Conservation (phyloP, 2,329 filamentous ascomycete genomes). For the Ophiostoma fasciatum region DNA sequence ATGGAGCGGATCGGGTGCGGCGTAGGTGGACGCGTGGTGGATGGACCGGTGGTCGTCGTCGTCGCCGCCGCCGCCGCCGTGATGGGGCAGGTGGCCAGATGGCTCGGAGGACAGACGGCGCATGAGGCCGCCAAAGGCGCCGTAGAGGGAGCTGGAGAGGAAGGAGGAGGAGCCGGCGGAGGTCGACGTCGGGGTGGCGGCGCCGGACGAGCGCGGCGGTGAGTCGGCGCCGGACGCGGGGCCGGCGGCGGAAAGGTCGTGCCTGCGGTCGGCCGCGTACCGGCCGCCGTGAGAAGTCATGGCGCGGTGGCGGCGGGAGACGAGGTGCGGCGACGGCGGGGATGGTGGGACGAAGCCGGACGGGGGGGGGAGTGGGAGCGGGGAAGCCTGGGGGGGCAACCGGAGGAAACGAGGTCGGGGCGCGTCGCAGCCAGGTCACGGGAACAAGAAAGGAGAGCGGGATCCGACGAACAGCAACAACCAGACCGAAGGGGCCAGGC, state of each 20-base stretch:
- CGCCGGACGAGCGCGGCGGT: conserved; percentile 6
- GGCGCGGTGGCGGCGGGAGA: too few relatives aligned
- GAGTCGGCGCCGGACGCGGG: conserved; percentile 1
- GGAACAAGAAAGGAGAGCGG: too few relatives aligned
- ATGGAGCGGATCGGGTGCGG: not conserved
- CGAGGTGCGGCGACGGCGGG: too few relatives aligned
- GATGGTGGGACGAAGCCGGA: too few relatives aligned
- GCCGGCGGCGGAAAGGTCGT: not conserved
- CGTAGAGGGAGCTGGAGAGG: conserved; percentile 20
- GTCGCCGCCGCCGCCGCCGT: too few relatives aligned
- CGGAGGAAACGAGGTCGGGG: too few relatives aligned
- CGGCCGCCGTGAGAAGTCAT: conserved; percentile 3
- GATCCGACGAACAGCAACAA: too few relatives aligned
- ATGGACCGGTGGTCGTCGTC: conserved; percentile 2
- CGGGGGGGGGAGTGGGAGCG: too few relatives aligned
- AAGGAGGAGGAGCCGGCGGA: conserved; percentile 17
- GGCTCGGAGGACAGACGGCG: conserved; percentile 46
- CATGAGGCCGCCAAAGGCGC: conserved; percentile 47
- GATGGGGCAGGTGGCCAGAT: conserved; percentile 16
- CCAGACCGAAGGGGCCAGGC: too few relatives aligned
- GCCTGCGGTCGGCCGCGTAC: conserved; percentile 1
- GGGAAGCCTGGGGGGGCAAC: too few relatives aligned
- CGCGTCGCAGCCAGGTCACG: too few relatives aligned
- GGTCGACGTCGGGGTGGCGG: conserved; percentile 14
- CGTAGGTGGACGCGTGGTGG: conserved; percentile 2